A percentile compares a stretch with the other conserved stretches of the same genome.
These are phyloP conservation scores for Debaryomycetaceae sp. DNA, from an alignment of 1,139 yeast species.

Conservation along the genomic window DNA sequence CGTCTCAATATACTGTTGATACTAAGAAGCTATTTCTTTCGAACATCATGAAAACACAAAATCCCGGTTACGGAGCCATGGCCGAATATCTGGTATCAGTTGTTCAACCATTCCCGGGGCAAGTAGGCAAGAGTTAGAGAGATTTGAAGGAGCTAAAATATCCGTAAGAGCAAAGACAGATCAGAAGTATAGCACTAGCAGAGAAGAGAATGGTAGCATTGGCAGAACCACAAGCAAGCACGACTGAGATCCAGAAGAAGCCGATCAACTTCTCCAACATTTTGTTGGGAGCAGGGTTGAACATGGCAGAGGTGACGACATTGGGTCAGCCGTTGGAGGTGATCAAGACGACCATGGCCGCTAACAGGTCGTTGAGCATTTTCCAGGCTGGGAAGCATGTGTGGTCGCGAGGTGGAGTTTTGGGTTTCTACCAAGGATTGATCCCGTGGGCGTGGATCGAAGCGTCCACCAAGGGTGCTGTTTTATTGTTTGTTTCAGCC, in stretches of 20 bases:
- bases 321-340: conserved; percentile 97
- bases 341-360: conserved; percentile 96
- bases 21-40: not conserved
- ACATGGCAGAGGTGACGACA: conserved; percentile 89
- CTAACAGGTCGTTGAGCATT: conserved; percentile 73
- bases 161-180: too few relatives aligned
- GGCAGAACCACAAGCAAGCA: not conserved
- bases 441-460: conserved; percentile 99
- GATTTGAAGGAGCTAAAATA: not conserved
- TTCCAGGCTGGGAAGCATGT: conserved; percentile 68
- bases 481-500: conserved; percentile 85
- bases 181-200: too few relatives aligned
- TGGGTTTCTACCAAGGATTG: conserved; percentile 93
- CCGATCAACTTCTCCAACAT: conserved; percentile 88
- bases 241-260: conserved; percentile 59
- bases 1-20: not conserved
- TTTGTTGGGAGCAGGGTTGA: conserved; percentile 88
- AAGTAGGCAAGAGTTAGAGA: not conserved
- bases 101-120: not conserved
- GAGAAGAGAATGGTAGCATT: not conserved
- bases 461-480: conserved; percentile 99
- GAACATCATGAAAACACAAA: not conserved
- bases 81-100: not conserved
- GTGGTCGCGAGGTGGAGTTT: conserved; percentile 89
- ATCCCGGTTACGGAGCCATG: not conserved